phyloP scores from a whole-genome alignment of 2,329 filamentous ascomycete genomes.

The Lizonia empirigonia region DNA sequence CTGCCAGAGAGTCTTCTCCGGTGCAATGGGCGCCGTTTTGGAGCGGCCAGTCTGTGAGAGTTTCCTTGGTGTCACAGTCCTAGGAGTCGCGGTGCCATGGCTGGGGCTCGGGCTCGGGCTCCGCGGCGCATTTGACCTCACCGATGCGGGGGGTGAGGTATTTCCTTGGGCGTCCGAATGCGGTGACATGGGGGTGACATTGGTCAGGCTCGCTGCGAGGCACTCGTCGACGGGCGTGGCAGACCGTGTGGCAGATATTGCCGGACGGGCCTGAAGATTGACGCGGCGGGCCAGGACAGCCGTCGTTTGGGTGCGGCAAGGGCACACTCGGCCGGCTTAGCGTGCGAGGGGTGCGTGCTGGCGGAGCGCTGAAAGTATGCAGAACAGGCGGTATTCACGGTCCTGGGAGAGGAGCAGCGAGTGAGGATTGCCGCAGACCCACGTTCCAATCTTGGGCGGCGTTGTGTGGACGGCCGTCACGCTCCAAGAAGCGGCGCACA shows the following conservation, averaged over 20 bases:
- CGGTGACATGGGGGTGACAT: constrained; percentile 53
- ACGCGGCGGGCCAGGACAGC: constrained; percentile 28
- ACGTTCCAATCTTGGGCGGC: constrained; percentile 36
- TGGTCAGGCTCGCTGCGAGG: constrained; percentile 44
- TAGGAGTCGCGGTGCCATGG: constrained; percentile 24
- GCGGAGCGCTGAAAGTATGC: constrained; percentile 1
- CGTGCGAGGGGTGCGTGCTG: constrained; percentile 23
- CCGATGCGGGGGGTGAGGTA: constrained; percentile 49
- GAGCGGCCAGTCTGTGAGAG: constrained; percentile 48
- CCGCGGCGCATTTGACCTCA: constrained; percentile 45
- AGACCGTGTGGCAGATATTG: constrained; percentile 43
- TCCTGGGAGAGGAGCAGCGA: constrained; percentile 25
- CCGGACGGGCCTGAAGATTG: constrained; percentile 26
- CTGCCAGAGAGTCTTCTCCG: constrained; percentile 43
- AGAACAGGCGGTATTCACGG: not conserved
- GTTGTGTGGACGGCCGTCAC: constrained; percentile 32
- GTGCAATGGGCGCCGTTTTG: constrained; percentile 44
- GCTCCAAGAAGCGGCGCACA: constrained; percentile 26
- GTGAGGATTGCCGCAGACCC: constrained; percentile 30
- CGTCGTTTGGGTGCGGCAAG: constrained; percentile 16
- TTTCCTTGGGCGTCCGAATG: constrained; percentile 46
- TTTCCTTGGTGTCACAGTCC: constrained; percentile 37
- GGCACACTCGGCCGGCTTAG: constrained; percentile 21
- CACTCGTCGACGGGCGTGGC: constrained; percentile 36
- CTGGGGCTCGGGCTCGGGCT: constrained; percentile 18